Base-by-base conservation (phyloP, 2,329 filamentous ascomycete genomes). In the Falciphora oryzae region DNA sequence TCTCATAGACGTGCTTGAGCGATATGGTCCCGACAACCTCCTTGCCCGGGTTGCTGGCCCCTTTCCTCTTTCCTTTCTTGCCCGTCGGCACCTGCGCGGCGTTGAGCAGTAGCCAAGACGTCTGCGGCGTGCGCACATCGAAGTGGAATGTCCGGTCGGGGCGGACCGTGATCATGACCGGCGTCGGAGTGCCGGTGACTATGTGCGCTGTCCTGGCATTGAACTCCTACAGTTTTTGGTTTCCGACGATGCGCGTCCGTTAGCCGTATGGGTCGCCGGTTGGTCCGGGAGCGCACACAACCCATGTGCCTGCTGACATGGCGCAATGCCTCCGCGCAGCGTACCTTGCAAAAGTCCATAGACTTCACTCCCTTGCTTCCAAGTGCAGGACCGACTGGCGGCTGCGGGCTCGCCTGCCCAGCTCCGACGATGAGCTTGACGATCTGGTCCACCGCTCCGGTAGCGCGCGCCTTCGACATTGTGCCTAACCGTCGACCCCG, bases 311-410 rank as follows among this genome's bases (percentile, higher is more conserved):
- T 60, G 64, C 50, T 64, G 65, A 66, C 67, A 53, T 10, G 16
- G 22, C 10, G 44, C 44, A 53, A 22, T 22, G 18, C 44, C 18
- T 4, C 44, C 22, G 44, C 8, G n/a, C n/a, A 11, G 44, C 44
- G 44, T 53, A 96, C 94, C 85, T 98, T 98, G 87, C 95, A 98
- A 77, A 98, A 99, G 79, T 99, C 95, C 89, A 99, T 99, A 65
- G 91, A 96, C 83, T 99, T 99, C 68, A 99, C 91, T 83, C 95
- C 95, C 82, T 97, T 98, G 77, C 89, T 94, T 80, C 95, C 95
- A 69, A 99, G 85, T 64, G 95, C 95, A 65, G 95, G 95, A 82
- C 95, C 95, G 73, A 99, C 93, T 5, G 95, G 95, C 44, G 95
- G 95, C 79, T 93, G 96, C 35, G 95, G 95, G 73, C 89, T 94